These are phyloP conservation scores for Neonectria punicea DNA, from an alignment of 2,329 filamentous ascomycete genomes.

Conservation along the genomic window DNA sequence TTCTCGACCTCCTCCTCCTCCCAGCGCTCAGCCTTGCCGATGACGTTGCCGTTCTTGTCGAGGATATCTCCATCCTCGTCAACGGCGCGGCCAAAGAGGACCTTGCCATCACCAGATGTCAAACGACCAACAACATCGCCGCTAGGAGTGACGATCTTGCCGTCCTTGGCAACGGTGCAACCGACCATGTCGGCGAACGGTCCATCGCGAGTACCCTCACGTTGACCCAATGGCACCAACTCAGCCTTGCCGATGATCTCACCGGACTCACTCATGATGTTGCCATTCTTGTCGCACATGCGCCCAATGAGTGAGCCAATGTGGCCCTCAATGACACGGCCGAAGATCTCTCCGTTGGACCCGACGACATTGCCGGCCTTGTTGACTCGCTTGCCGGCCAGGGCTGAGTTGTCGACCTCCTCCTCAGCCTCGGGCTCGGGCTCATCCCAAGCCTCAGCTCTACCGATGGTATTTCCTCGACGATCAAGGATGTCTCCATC, in stretches of 20 bases:
- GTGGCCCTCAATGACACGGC: conserved; percentile 74
- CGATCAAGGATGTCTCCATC: conserved; percentile 86
- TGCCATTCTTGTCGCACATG: conserved; percentile 76
- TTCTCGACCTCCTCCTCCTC: conserved; percentile 65
- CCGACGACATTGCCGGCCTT: conserved; percentile 69
- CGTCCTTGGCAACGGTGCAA: conserved; percentile 74
- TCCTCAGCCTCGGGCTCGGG: conserved; percentile 57
- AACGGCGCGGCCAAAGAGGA: conserved; percentile 76
- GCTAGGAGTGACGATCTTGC: conserved; percentile 71
- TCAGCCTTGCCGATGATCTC: conserved; percentile 71
- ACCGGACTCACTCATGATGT: conserved; percentile 76
- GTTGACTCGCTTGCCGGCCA: conserved; percentile 66
- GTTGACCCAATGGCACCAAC: conserved; percentile 67
- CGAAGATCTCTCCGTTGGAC: conserved; percentile 68
- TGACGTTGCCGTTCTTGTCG: conserved; percentile 75
- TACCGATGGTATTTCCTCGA: conserved; percentile 70
- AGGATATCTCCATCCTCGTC: conserved; percentile 86
- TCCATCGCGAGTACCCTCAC: conserved; percentile 70
- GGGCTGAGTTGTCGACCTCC: conserved; percentile 61
- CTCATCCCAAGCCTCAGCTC: conserved; percentile 67
- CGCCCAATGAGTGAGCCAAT: conserved; percentile 71
- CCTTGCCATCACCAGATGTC: conserved; percentile 75
- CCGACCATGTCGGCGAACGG: conserved; percentile 75
- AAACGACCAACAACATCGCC: conserved; percentile 80
- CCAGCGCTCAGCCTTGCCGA: conserved; percentile 70